phyloP scores from a whole-genome alignment of 202 grass and related monocot species.

The Digitaria exilis region DNA sequence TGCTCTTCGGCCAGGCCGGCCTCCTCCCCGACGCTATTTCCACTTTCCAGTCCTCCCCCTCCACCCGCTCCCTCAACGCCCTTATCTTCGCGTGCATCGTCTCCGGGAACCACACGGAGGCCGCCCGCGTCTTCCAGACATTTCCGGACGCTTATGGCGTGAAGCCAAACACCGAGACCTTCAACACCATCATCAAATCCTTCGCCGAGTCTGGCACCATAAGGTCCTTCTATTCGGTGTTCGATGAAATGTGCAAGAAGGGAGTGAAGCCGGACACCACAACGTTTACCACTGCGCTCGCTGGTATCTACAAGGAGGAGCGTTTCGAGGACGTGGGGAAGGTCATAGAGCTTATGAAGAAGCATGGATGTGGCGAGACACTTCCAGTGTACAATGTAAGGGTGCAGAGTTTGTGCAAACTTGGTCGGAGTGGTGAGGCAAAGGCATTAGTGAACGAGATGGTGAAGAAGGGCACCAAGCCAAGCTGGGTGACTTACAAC shows the following conservation, averaged over 20 bases:
- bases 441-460: conserved; percentile 68
- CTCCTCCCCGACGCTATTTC: conserved; percentile 72
- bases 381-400: conserved; percentile 68
- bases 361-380: conserved; percentile 53
- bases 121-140: conserved; percentile 69
- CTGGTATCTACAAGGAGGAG: conserved; percentile 85
- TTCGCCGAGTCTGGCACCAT: conserved; percentile 74
- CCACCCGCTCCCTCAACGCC: conserved; percentile 69
- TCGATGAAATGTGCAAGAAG: conserved; percentile 75
- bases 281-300: conserved; percentile 65
- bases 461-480: conserved; percentile 55
- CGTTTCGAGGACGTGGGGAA: conserved; percentile 70
- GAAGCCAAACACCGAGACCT: conserved; percentile 62
- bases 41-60: conserved; percentile 63
- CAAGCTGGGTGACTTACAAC: conserved; percentile 76
- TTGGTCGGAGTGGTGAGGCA: conserved; percentile 52
- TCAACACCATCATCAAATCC: conserved; percentile 79
- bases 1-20: conserved; percentile 75
- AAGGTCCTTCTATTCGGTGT: conserved; percentile 81
- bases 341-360: conserved; percentile 82
- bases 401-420: conserved; percentile 82
- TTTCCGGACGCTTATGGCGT: conserved; percentile 62
- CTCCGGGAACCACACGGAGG: conserved; percentile 56
- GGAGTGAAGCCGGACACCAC: conserved; percentile 56
- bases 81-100: conserved; percentile 80